Base-by-base conservation (phyloP, 2,329 filamentous ascomycete genomes). In the Colletotrichum cuscutae region DNA sequence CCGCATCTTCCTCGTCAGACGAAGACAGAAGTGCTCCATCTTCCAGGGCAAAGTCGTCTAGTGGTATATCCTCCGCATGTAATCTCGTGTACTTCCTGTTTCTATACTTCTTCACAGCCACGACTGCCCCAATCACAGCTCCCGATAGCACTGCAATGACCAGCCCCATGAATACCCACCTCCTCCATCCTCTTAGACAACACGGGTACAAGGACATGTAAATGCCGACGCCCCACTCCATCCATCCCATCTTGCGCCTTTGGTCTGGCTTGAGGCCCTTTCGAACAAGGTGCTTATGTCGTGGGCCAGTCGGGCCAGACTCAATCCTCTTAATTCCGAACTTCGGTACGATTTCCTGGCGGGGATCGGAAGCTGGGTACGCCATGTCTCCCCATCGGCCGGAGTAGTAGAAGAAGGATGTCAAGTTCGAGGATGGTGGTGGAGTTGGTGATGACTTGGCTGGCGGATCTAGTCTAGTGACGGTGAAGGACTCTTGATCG, bases 1-100 rank as follows among this genome's bases (percentile, higher is more conserved):
- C 13, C 15, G 58, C 49, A 2, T 65, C 66, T 11, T 72, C 69
- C 11, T 72, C 70, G 8, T 72, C 69, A 22, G 70, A 62, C 3
- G 70, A 70, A 5, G 70, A 61, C 2, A 72, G 15, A 19, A 72
- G 13, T 3, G 59, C 35, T 2, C 63, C 71, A 6, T 72, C 71
- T 15, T 73, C 71, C 13, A 72, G 24, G 2, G 24, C 57, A 0
- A 75, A 90, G 24, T 89, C 87, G 4, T 79, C 75, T 71, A 80
- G 62, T 15, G 52, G 65, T 49, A 80, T 79, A 56, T 79, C 77
- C 4, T 79, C 77, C 1, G 12, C 70, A 13, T 61, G 74, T 15
- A 80, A 15, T 35, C 65, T 77, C 2, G 28, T 77, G 53, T 80
- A 80, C 2, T 59, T 64, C n/a, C 65, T 63, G 6, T 57, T 68